phyloP scores from a whole-genome alignment of 768 basidiomycete genomes.

The Auricularia heimuer region DNA sequence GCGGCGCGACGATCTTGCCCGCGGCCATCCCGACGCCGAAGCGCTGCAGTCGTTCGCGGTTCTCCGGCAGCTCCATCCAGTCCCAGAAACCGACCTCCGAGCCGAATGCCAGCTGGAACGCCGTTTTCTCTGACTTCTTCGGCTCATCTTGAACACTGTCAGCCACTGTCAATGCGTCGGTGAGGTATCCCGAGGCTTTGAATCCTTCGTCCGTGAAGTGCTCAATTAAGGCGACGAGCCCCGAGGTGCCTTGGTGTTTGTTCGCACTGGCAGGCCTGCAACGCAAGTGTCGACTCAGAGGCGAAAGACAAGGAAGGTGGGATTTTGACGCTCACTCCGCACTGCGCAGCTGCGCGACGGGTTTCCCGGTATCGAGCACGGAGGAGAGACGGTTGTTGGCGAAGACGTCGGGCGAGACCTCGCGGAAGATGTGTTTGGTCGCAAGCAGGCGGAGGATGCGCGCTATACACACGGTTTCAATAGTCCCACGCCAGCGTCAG shows the following conservation, averaged over 20 bases:
- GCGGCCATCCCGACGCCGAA: constrained; percentile 25
- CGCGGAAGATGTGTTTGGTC: constrained; percentile 22
- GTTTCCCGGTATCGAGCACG: constrained; percentile 14
- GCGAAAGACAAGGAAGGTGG: not conserved
- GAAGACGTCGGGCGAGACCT: constrained; percentile 23
- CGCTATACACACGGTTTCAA: too few species aligned
- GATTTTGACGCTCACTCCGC: not conserved
- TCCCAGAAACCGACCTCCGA: constrained; percentile 18
- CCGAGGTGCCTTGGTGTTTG: constrained; percentile 15
- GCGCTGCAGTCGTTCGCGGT: constrained; percentile 15
- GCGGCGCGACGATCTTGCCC: not conserved
- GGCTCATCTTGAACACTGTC: constrained; percentile 8
- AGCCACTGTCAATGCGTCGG: constrained; percentile 15
- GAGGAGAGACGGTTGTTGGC: constrained; percentile 19
- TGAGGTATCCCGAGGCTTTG: constrained; percentile 14
- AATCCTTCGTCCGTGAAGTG: constrained; percentile 16
- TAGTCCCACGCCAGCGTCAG: too few species aligned
- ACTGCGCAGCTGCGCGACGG: not conserved
- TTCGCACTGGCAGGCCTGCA: constrained; percentile 2
- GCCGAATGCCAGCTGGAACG: constrained; percentile 19
- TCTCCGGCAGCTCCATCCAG: constrained; percentile 19
- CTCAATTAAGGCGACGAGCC: constrained; percentile 15
- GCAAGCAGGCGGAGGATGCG: constrained; percentile 3
- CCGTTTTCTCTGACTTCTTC: constrained; percentile 17
- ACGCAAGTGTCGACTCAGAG: not conserved